These are phyloP conservation scores for Colletotrichum graminicola DNA, from an alignment of 2,329 filamentous ascomycete species.

Conservation along the genomic window DNA sequence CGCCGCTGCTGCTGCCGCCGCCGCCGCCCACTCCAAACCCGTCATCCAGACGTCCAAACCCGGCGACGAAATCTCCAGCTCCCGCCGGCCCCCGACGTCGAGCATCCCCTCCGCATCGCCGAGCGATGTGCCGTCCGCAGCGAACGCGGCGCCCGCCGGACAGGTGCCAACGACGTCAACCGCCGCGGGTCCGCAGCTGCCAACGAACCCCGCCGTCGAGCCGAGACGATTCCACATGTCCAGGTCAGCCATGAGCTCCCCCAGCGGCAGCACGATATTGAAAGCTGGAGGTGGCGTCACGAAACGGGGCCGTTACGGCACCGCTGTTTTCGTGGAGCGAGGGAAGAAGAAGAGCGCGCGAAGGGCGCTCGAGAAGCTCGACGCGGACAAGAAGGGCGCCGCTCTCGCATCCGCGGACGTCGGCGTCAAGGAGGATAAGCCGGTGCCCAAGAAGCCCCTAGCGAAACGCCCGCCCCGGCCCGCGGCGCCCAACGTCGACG, in stretches of 20 bases:
- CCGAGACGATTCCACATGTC: constrained; percentile 70
- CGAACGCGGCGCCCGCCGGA: constrained; percentile 18
- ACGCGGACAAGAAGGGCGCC: constrained; percentile 42
- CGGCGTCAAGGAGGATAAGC: constrained; percentile 4
- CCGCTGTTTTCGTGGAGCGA: constrained; percentile 69
- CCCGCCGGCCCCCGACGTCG: constrained; percentile 44
- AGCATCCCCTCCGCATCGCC: constrained; percentile 10
- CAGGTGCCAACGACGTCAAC: background rate
- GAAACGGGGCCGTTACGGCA: constrained; percentile 57
- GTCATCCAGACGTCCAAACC: constrained; percentile 63
- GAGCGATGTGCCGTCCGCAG: constrained; percentile 9
- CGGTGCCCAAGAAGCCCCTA: constrained; percentile 36
- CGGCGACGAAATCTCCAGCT: constrained; percentile 49
- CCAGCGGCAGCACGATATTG: constrained; percentile 46
- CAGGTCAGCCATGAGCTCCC: constrained; percentile 55
- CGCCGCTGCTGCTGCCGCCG: constrained; percentile 38
- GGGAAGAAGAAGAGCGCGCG: constrained; percentile 53
- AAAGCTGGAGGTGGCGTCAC: constrained; percentile 50
- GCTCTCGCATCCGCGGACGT: constrained; percentile 1
- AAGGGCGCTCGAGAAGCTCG: constrained; percentile 45
- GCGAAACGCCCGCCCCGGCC: constrained; percentile 28
- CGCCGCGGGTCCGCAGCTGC: constrained; percentile 30
- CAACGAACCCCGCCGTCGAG: constrained; percentile 47
- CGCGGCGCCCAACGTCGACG: constrained; percentile 6
- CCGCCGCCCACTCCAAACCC: constrained; percentile 50